Percentiles rank a stretch among this genome's conserved stretches.
These are phyloP conservation scores for Eimeria acervulina DNA, from an alignment of 169 alveolate genomes.

Conservation along the genomic window DNA sequence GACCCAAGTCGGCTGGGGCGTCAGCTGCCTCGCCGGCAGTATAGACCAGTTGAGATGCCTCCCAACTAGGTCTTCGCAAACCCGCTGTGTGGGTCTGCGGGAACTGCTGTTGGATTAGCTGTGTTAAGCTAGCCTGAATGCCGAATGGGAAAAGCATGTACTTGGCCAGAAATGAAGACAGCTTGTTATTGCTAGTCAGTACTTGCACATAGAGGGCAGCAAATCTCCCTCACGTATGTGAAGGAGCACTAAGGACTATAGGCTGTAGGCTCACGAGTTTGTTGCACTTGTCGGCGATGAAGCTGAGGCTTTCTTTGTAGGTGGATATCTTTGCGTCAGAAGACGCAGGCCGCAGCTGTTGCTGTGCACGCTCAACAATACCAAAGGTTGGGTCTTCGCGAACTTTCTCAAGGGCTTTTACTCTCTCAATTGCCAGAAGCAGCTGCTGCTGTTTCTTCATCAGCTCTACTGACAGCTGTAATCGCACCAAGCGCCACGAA, in stretches of 20 bases:
- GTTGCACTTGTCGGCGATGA: constrained; percentile 57
- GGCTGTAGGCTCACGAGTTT: constrained; percentile 40
- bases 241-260: background rate
- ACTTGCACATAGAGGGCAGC: background rate
- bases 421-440: constrained; percentile 57
- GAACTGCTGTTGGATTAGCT: constrained; percentile 43
- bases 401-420: constrained; percentile 51
- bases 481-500: background rate
- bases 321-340: background rate
- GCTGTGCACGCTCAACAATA: constrained; percentile 53
- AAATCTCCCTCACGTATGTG: background rate
- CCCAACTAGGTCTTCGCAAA: constrained; percentile 4
- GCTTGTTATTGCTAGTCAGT: background rate
- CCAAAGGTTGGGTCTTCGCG: constrained; percentile 52
- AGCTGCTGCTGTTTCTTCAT: constrained; percentile 56
- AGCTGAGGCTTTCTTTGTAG: constrained; percentile 37
- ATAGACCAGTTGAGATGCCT: background rate
- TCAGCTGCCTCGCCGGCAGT: constrained; percentile 38
- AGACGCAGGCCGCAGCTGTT: constrained; percentile 27
- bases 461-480: constrained; percentile 44
- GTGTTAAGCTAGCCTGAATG: constrained; percentile 64
- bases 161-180: too few species aligned
- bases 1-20: background rate
- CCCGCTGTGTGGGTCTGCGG: constrained; percentile 27
- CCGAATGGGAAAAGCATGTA: background rate